These are phyloP conservation scores for Cryptococcus hybrid DNA, from an alignment of 1,284 basidiomycete genomes.

Conservation along the genomic window DNA sequence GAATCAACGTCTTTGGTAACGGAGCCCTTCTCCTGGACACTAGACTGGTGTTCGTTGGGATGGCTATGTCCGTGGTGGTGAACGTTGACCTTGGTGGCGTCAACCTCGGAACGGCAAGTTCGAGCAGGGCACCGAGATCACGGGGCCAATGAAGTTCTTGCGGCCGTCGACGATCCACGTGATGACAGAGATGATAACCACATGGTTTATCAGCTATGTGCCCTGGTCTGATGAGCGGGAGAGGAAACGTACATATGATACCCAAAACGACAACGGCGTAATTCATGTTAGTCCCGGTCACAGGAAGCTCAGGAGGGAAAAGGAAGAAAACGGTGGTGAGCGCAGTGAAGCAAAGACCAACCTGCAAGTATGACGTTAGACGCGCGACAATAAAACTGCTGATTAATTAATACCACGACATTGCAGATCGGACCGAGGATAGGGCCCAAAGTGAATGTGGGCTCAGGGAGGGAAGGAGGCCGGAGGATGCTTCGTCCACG, in stretches of 20 bases:
- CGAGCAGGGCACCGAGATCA: constrained; percentile 43
- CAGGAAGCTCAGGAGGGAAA: constrained; percentile 53
- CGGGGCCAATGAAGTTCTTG: constrained; percentile 46
- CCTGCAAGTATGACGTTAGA: too few species aligned
- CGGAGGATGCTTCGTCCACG: constrained; percentile 49
- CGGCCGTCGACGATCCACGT: constrained; percentile 48
- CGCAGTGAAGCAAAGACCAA: constrained; percentile 48
- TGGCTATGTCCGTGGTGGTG: neutral
- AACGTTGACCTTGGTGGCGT: constrained; percentile 7
- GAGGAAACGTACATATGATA: constrained; percentile 24
- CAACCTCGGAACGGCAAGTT: constrained; percentile 25
- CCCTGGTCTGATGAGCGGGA: neutral
- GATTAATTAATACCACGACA: neutral
- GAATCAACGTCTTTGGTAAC: too few species aligned
- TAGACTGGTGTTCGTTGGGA: neutral
- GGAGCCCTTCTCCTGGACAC: neutral
- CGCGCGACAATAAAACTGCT: too few species aligned
- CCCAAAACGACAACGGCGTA: constrained; percentile 48
- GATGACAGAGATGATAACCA: constrained; percentile 34
- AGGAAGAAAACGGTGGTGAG: constrained; percentile 55
- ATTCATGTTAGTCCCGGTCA: constrained; percentile 50
- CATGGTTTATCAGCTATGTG: neutral
- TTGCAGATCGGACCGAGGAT: constrained; percentile 47
- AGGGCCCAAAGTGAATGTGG: constrained; percentile 38
- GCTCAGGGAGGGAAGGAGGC: constrained; percentile 31